Evolutionary conservation across 352 stramenopile genomes (phyloP), one percentile per base, ranked within the genome.

Genomic region (Pythium monospermum): DNA sequence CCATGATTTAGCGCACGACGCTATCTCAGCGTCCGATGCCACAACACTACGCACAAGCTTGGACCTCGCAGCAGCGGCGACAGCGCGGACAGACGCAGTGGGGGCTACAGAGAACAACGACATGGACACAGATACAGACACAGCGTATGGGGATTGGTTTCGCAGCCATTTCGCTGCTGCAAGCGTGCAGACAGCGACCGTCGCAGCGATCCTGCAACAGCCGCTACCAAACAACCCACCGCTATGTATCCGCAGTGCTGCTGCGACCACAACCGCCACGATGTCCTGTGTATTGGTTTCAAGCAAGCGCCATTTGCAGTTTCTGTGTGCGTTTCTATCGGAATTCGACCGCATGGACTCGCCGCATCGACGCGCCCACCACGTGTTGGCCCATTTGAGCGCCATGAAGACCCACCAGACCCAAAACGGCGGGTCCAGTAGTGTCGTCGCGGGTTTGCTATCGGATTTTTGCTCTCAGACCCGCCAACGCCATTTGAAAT

Each of bases 361-460:
- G 19, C 41, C 21, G n/a, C 19, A 25, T 12, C 40, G 39, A 23
- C 49, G 12, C 37, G 43, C 61, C 2, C 23, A 57, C 6, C 65
- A 74, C 31, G 58, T 74, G 13, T 32, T 58, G 4, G 51, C 59
- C 1, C 68, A 77, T 44, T 32, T 77, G 8, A 67, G 68, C 16
- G 58, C 64, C 21, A 56, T 77, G 37, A 74, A 77, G 39, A 70
- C 50, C 2, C 66, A 73, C 33, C 68, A 74, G 36, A 40, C 46
- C 0, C 43, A 56, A 23, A 50, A 21, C 22, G 56, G 60, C n/a
- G n/a, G n/a, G n/a, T n/a, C n/a, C n/a, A n/a, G n/a, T n/a, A 48
- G 53, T 12, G 55, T 32, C 2, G 52, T 66, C 5, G 44, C 36
- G 1, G 65, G 54, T 3, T 36, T 77, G 10, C 48, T 77, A 12